A percentile compares a stretch with the other conserved stretches of the same genome.
Conservation (phyloP, 1,284 basidiomycete species). For the Naganishia cerealis region DNA sequence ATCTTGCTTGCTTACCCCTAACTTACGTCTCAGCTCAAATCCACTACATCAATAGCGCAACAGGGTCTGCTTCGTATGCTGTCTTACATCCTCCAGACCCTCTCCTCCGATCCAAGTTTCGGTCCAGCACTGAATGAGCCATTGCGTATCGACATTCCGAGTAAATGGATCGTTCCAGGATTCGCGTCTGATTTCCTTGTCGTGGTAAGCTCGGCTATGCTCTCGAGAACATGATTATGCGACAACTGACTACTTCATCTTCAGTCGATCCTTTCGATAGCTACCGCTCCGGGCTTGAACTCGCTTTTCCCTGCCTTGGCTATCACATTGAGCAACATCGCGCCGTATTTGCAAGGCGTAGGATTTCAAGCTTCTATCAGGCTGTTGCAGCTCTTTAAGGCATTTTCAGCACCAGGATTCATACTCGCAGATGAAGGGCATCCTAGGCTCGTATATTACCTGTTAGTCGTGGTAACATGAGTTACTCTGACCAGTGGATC, state of each 20-base stretch:
- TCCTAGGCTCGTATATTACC: conserved; percentile 84
- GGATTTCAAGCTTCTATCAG: conserved; percentile 77
- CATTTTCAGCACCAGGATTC: conserved; percentile 84
- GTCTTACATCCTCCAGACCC: conserved; percentile 85
- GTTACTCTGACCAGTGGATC: too few species aligned
- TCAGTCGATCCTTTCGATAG: conserved; percentile 82
- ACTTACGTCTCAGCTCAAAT: conserved; percentile 35
- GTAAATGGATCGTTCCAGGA: conserved; percentile 73
- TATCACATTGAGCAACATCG: conserved; percentile 81
- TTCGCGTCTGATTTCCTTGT: conserved; percentile 81
- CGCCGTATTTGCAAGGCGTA: conserved; percentile 79
- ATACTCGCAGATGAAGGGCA: conserved; percentile 90
- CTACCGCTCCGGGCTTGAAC: conserved; percentile 80
- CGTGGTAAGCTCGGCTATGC: conserved; percentile 61
- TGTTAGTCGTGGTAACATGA: conserved; percentile 57
- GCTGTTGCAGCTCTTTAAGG: conserved; percentile 80
- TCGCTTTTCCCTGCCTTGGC: conserved; percentile 88
- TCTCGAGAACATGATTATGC: neutral
- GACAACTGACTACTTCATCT: neutral
- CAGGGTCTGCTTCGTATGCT: conserved; percentile 85
- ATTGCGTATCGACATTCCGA: conserved; percentile 61
- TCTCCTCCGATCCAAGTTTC: conserved; percentile 80
- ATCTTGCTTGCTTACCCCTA: conserved; percentile 19
- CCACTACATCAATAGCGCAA: conserved; percentile 62
- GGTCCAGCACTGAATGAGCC: conserved; percentile 64